Base-by-base conservation (phyloP, 306 rosid genomes). In the Luffa acutangula region DNA sequence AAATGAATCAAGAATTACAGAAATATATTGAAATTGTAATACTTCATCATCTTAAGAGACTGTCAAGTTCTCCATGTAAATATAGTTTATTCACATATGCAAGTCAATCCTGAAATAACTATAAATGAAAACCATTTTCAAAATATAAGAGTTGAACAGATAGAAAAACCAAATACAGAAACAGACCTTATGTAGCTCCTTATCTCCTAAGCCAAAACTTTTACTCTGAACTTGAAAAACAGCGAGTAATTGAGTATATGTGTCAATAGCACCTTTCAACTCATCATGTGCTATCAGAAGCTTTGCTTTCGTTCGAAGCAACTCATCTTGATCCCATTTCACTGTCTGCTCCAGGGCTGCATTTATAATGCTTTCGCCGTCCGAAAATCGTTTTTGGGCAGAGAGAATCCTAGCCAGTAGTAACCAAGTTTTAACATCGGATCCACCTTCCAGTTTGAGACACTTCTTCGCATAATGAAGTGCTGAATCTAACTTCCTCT, bases 321-420 rank as follows among this genome's bases (percentile, higher is more conserved):
- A 77, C 70, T 87, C 89, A 76, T 94, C 97, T 89, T 89, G 98
- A 76, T 96, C 96, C 99, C 99, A 96, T 86, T 84, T 91, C 74
- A 89, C 94, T 37, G 97, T 90, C 84, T 90, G 93, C 81, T 93
- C 93, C 87, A 96, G 85, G 83, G 98, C 98, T 83, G 91, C 90
- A 76, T 87, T 83, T 18, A 93, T 76, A 42, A 96, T 78, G 78
- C 87, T 82, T 84, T 96, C 93, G 66, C 96, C 93, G 80, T 93
- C 98, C 72, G 67, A 60, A 87, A 84, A 91, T 83, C 75, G 83
- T 86, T 80, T 89, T 78, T 93, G 89, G 82, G 99, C 97, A 1
- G 99, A 96, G 72, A 93, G 85, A 85, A 93, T 85, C 78, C 93
- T 84, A 64, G 91, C 95, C 86, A 91, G 80, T 79, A 91, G 82